Evolutionary conservation across 2,329 filamentous ascomycete species (phyloP), one percentile per base, ranked within the genome.

Genomic region (Ilyonectria sp.): DNA sequence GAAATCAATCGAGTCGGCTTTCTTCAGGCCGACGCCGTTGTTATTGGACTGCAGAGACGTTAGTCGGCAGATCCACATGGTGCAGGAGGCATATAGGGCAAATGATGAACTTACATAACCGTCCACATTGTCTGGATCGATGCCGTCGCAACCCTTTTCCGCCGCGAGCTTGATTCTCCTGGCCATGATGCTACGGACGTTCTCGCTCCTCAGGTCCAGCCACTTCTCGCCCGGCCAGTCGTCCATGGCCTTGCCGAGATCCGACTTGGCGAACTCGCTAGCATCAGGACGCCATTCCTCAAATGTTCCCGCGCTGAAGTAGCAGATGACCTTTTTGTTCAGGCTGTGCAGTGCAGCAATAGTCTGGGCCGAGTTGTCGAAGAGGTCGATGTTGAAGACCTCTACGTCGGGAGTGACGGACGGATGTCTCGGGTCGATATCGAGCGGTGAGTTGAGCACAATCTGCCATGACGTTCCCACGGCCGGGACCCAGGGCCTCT

Each of bases 41-140:
- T 88, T 81, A 71, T 92, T 92, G 75, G 86, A 78, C 77, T 83
- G 11, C 2, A 1, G 1, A 0, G 0, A 4, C 9, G 11, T 69
- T 0, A 58, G 53, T 4, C 19, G 19, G 10, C 0, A 0, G 3
- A n/a, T 0, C 2, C 4, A 2, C 4, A 0, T 6, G n/a, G 44
- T 1, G 11, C 0, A 4, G 0, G 0, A 3, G 10, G 1, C 10
- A 19, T 3, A 8, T 2, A 19, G 37, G 31, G n/a, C 5, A 55
- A 40, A 31, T 21, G 37, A 35, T 26, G 6, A 54, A 82, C 83
- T 79, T 71, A 86, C 83, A 74, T 88, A 92, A 1, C 84, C 90
- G 73, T 92, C 91, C 9, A 93, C 86, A 68, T 93, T 93, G 75
- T 93, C 91, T 0, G 91, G 89, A 74, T 93, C 91, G 11, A 93